These are phyloP conservation scores for Babesia divergens DNA, from an alignment of 169 alveolate species.

Conservation along the genomic window DNA sequence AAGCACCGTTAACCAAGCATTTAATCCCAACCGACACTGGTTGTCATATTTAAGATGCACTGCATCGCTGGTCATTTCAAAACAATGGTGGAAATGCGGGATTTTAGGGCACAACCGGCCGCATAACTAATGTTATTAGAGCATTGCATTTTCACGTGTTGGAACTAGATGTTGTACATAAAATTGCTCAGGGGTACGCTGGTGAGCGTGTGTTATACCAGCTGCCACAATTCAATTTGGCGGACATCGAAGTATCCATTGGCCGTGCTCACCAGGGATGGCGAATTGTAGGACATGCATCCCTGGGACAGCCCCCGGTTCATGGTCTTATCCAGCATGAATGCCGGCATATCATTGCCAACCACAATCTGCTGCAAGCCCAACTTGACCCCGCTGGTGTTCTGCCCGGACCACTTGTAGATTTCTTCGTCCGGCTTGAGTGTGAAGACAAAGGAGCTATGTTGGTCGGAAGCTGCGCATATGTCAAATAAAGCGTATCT, in stretches of 20 bases:
- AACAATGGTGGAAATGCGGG: background rate
- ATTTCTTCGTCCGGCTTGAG: constrained; percentile 12
- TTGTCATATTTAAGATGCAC: too few relatives aligned
- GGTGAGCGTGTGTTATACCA: background rate
- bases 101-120: too few relatives aligned
- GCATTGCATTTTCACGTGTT: too few relatives aligned
- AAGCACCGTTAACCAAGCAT: too few relatives aligned
- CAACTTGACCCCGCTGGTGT: constrained; percentile 30
- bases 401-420: constrained; percentile 42
- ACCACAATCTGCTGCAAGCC: constrained; percentile 45
- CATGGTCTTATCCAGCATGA: constrained; percentile 42
- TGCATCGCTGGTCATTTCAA: too few relatives aligned
- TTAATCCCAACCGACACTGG: too few relatives aligned
- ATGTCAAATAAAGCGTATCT: background rate
- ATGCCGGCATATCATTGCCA: constrained; percentile 52
- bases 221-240: constrained; percentile 52
- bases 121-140: too few relatives aligned
- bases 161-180: background rate
- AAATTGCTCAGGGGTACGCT: background rate
- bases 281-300: constrained; percentile 60
- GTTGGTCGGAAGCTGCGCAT: constrained; percentile 20
- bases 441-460: constrained; percentile 53
- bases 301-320: constrained; percentile 32
- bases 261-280: constrained; percentile 21
- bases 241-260: constrained; percentile 31